Evolutionary conservation across 495 filamentous ascomycete genomes (phyloP), one percentile per base, ranked within the genome.

Genomic region (Trichoderma gamsii): DNA sequence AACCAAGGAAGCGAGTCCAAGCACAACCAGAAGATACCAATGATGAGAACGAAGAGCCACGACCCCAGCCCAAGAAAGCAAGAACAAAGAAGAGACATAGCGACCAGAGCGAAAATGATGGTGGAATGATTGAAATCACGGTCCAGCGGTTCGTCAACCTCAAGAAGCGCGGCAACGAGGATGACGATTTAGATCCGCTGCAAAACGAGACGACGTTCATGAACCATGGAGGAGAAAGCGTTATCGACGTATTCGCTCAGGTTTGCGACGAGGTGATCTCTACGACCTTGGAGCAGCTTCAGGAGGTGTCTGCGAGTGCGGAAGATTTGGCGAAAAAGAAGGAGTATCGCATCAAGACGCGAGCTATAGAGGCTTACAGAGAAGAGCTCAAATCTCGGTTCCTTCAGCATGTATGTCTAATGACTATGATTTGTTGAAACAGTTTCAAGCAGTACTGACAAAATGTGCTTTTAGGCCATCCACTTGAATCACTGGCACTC

Each of bases 251-350:
- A 0, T 74, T 91, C 12, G 80, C 84, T 63, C 88, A 91, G 74
- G 82, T 91, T 52, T 91, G 88, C 75, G 83, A 87, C 52, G 89
- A 91, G 72, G 84, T 88, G 1, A 77, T 90, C 35, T 85, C 85
- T 44, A 83, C 75, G 5, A 80, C 77, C 35, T 69, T 85, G 12
- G 75, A 83, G 66, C 84, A 74, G 35, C 69, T 84, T 7, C 76
- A 81, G 61, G 77, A 80, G 63, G 75, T 74, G 16, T 73, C 71
- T 0, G 66, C 70, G 29, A 72, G 76, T 8, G 79, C 77, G 43
- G 77, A 82, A 38, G 79, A 82, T 46, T 38, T 74, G 16, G 75
- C 76, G 4, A 71, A 73, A 32, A 79, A 76, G 68, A 80, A 83
- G 4, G 86, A 88, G 72, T 86, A 81, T 66, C 83, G 80, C 56